Percentiles rank a stretch among this genome's conserved stretches.
These are phyloP conservation scores for Solanum chaucha DNA, from an alignment of 257 asterid genomes.

Conservation along the genomic window DNA sequence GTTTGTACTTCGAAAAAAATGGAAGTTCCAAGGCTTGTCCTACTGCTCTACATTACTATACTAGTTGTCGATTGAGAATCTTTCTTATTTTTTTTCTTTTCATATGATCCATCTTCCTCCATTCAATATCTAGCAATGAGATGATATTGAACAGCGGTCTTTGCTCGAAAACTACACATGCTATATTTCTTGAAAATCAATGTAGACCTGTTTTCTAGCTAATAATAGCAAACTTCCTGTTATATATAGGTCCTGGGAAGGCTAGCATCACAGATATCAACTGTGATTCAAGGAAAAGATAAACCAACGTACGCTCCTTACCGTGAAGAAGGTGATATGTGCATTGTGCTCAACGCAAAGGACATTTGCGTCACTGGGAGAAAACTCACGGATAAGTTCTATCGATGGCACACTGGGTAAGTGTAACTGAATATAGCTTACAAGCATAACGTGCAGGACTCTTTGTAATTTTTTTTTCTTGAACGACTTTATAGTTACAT, in stretches of 20 bases:
- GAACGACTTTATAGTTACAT: constrained; percentile 38
- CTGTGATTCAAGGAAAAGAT: constrained; percentile 94
- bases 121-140: background rate
- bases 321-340: constrained; percentile 84
- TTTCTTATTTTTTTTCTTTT: background rate
- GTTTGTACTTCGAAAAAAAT: background rate
- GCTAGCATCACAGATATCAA: constrained; percentile 81
- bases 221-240: background rate
- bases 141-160: background rate
- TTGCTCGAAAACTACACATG: background rate
- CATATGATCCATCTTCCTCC: background rate
- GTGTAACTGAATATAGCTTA: background rate
- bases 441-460: background rate
- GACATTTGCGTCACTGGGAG: constrained; percentile 87
- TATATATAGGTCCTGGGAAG: constrained; percentile 74
- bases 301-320: constrained; percentile 81
- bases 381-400: constrained; percentile 87
- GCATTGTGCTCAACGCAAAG: constrained; percentile 79
- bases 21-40: background rate
- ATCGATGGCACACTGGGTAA: constrained; percentile 93
- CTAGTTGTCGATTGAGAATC: background rate
- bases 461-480: background rate
- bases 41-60: background rate
- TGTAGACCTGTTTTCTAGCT: background rate
- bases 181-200: background rate